These are phyloP conservation scores for Kwoniella shivajii DNA, from an alignment of 1,284 basidiomycete species.

Conservation along the genomic window DNA sequence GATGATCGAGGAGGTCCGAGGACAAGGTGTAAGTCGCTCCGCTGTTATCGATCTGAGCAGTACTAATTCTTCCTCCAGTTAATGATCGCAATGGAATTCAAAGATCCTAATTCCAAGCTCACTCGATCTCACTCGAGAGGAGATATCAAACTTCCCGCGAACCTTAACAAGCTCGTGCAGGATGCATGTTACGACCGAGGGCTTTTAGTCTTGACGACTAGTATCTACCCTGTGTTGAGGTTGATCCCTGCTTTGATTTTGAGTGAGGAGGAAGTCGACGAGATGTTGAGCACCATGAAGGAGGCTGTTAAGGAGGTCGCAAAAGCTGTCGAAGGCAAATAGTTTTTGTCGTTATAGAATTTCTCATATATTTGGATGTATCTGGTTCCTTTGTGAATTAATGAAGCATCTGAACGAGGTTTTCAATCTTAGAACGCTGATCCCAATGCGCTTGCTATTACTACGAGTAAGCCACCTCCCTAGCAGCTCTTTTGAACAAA, in stretches of 20 bases:
- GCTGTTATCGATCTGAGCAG: background rate
- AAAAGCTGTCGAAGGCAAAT: slow-evolving; percentile 5
- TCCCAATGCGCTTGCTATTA: too few relatives aligned
- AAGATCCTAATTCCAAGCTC: slow-evolving; percentile 44
- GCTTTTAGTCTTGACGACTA: slow-evolving; percentile 61
- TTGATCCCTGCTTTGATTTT: slow-evolving; percentile 73
- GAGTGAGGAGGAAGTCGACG: slow-evolving; percentile 61
- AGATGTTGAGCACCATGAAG: slow-evolving; percentile 61
- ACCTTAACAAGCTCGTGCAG: slow-evolving; percentile 68
- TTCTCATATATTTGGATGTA: too few relatives aligned
- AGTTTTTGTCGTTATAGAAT: too few relatives aligned
- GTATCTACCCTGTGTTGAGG: slow-evolving; percentile 43
- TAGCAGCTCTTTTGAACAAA: too few relatives aligned
- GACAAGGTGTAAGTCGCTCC: slow-evolving; percentile 58
- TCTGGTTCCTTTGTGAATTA: too few relatives aligned
- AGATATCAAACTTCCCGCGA: slow-evolving; percentile 59
- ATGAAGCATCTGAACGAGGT: too few relatives aligned
- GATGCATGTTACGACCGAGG: slow-evolving; percentile 78
- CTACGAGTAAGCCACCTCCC: too few relatives aligned
- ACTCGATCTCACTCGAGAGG: slow-evolving; percentile 42
- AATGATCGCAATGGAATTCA: slow-evolving; percentile 77
- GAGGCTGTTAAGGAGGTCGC: slow-evolving; percentile 49
- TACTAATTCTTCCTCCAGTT: slow-evolving; percentile 48
- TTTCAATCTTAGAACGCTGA: too few relatives aligned
- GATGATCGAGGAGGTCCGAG: slow-evolving; percentile 74